These are phyloP conservation scores for Penicillium sp. DNA, from an alignment of 2,329 filamentous ascomycete species.

Conservation along the genomic window DNA sequence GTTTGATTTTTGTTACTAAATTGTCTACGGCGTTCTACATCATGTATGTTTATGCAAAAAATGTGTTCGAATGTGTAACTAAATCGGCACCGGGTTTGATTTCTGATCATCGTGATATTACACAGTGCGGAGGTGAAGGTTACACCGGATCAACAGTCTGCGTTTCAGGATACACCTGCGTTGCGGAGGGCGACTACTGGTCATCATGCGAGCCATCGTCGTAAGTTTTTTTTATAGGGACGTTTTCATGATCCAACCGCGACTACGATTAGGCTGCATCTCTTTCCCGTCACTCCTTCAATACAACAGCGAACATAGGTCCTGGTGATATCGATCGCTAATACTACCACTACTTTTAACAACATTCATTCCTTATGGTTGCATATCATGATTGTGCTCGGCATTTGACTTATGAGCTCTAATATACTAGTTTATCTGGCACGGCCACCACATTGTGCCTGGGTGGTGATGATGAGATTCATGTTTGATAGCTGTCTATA, in stretches of 20 bases:
- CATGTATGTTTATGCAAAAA: background rate
- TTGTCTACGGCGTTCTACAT: constrained; percentile 2
- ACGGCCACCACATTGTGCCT: no score
- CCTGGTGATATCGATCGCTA: background rate
- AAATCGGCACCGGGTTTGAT: background rate
- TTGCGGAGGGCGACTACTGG: constrained; percentile 8
- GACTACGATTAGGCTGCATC: background rate
- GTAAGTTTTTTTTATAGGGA: background rate
- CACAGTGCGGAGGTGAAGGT: constrained; percentile 11
- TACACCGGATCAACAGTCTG: constrained; percentile 13
- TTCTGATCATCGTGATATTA: background rate
- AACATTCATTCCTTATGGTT: background rate
- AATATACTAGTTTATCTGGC: no score
- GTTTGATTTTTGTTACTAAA: background rate
- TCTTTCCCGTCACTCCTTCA: background rate
- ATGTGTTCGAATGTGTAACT: constrained; percentile 1
- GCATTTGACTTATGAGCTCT: background rate
- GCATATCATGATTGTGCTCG: background rate
- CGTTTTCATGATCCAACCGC: background rate
- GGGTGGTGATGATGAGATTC: no score
- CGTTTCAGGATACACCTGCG: constrained; percentile 5
- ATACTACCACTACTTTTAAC: background rate
- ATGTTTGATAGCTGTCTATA: no score
- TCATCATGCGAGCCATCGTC: constrained; percentile 10
- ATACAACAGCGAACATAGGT: background rate